A percentile compares a stretch with the other conserved stretches of the same genome.
Evolutionary conservation across 1,139 yeast species (phyloP).

Genomic region (Kodamaea derodonti): DNA sequence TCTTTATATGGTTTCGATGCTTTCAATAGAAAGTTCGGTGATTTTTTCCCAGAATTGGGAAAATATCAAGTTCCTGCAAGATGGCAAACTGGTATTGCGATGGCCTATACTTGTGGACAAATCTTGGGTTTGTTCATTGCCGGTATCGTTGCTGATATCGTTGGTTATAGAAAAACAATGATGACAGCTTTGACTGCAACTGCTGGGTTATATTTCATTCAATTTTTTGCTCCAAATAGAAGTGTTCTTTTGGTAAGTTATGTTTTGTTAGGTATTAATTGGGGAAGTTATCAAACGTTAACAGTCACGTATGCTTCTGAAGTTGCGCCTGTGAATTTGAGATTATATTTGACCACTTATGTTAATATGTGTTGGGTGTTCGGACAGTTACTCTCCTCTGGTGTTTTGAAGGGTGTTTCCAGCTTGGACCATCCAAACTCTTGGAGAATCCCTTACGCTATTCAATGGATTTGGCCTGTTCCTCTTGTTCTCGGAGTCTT

Average conservation of each 20-base stretch:
- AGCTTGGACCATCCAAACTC: slow-evolving; percentile 25
- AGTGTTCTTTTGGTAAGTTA: slow-evolving; percentile 42
- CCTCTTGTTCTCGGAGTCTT: slow-evolving; percentile 35
- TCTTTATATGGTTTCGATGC: slow-evolving; percentile 39
- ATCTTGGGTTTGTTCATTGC: slow-evolving; percentile 42
- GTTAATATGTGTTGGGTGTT: slow-evolving; percentile 47
- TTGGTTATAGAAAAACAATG: slow-evolving; percentile 44
- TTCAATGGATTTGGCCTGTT: slow-evolving; percentile 63
- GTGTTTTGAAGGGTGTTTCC: slow-evolving; percentile 33
- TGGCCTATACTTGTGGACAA: slow-evolving; percentile 43
- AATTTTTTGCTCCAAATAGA: slow-evolving; percentile 41
- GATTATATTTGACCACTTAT: slow-evolving; percentile 45
- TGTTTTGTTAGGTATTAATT: slow-evolving; percentile 44
- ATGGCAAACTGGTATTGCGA: slow-evolving; percentile 45
- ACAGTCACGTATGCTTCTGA: slow-evolving; percentile 50
- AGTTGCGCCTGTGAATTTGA: slow-evolving; percentile 43
- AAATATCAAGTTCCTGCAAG: slow-evolving; percentile 36
- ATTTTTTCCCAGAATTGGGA: slow-evolving; percentile 19
- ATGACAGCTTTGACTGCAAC: slow-evolving; percentile 31
- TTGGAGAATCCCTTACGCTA: slow-evolving; percentile 43
- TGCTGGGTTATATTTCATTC: slow-evolving; percentile 41
- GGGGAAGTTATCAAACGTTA: slow-evolving; percentile 52
- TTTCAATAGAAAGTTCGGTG: slow-evolving; percentile 36
- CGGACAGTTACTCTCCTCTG: slow-evolving; percentile 47
- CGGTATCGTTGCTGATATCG: slow-evolving; percentile 40